Evolutionary conservation across 441 rosid genomes (phyloP).

Genomic region (Gossypium davidsonii): DNA sequence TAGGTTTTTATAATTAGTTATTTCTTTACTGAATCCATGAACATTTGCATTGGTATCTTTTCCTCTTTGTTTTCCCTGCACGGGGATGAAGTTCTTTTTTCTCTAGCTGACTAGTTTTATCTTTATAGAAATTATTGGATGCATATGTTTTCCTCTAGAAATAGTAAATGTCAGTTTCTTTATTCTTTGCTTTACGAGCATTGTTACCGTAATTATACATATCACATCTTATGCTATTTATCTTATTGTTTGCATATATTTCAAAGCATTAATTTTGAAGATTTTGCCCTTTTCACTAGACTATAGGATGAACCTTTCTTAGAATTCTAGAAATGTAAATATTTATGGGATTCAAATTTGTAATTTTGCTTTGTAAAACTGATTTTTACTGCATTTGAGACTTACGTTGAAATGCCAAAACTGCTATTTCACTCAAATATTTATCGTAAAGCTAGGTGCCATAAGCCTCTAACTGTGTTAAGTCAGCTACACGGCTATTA

Average conservation of each 20-base stretch:
- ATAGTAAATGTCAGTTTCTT: not conserved
- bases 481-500: not conserved
- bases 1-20: not conserved
- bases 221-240: not conserved
- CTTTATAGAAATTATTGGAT: not conserved
- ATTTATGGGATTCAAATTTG: constrained; percentile 17
- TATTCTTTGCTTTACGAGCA: not conserved
- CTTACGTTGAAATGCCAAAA: constrained; percentile 12
- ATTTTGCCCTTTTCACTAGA: not conserved
- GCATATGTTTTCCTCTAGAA: not conserved
- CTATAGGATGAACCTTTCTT: constrained; percentile 10
- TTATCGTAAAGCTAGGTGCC: not conserved
- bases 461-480: not conserved
- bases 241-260: not conserved
- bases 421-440: not conserved
- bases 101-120: not conserved
- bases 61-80: not conserved
- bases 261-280: not conserved
- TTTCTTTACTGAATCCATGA: not conserved
- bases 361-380: constrained; percentile 24
- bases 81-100: not conserved
- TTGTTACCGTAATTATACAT: not conserved
- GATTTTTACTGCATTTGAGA: constrained; percentile 17
- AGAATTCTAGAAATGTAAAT: constrained; percentile 24
- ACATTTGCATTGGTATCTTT: not conserved